Evolutionary conservation across 2,329 filamentous ascomycete species (phyloP).

Genomic region (Cladosporium phlei): DNA sequence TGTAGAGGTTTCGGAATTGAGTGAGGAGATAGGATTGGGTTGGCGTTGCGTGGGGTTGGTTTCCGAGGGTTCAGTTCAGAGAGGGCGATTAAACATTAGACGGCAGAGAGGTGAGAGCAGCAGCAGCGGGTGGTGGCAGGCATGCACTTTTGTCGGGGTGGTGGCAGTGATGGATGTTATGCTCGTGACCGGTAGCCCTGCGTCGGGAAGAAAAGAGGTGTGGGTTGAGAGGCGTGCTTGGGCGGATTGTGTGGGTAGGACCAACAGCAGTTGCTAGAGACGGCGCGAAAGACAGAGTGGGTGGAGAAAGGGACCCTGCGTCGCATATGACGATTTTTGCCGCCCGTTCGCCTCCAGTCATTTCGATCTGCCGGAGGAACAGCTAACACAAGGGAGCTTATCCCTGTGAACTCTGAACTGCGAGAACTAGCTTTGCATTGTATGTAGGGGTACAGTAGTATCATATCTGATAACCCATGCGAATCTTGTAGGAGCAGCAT

Average conservation of each 20-base stretch:
- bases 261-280: slow-evolving; percentile 9
- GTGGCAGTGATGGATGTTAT: not conserved
- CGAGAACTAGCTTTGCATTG: too few species aligned
- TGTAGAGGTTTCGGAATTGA: too few species aligned
- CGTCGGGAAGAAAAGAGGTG: slow-evolving; percentile 12
- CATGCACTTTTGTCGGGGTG: not conserved
- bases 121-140: not conserved
- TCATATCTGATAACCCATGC: too few species aligned
- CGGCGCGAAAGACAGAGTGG: slow-evolving; percentile 8
- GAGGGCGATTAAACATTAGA: slow-evolving; percentile 14
- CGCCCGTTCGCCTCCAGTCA: not conserved
- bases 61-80: too few species aligned
- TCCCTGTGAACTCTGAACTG: too few species aligned
- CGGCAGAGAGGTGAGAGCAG: not conserved
- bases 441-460: too few species aligned
- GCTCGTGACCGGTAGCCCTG: slow-evolving; percentile 14
- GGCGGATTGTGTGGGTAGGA: slow-evolving; percentile 2
- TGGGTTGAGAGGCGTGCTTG: slow-evolving; percentile 1
- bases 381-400: not conserved
- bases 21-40: not conserved
- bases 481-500: too few species aligned
- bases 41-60: slow-evolving; percentile 1
- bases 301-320: slow-evolving; percentile 5
- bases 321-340: slow-evolving; percentile 6
- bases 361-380: slow-evolving; percentile 9